These are phyloP conservation scores for Penicillium polonicum DNA, from an alignment of 2,329 filamentous ascomycete genomes.

Conservation along the genomic window DNA sequence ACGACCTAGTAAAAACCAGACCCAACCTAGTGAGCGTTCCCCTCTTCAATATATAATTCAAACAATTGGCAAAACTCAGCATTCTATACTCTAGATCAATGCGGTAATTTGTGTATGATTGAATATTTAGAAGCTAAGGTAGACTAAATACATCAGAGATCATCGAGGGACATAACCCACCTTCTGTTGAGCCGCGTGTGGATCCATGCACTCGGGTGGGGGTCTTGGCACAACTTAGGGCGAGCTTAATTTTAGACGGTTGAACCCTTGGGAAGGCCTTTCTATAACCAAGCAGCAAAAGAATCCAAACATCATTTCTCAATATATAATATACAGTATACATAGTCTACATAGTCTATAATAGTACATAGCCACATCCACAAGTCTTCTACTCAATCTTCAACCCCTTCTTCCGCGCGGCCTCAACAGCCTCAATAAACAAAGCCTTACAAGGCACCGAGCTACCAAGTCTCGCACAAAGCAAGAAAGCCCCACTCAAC, in stretches of 20 bases:
- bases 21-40: too few relatives aligned
- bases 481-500: constrained; percentile 87
- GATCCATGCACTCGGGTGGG: background rate
- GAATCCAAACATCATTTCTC: background rate
- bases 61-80: too few relatives aligned
- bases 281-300: background rate
- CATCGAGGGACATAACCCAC: background rate
- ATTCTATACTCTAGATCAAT: background rate
- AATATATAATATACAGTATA: constrained; percentile 1
- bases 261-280: too few relatives aligned
- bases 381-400: background rate
- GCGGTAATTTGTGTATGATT: background rate
- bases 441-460: constrained; percentile 76
- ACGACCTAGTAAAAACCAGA: too few relatives aligned
- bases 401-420: constrained; percentile 27
- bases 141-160: background rate
- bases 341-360: constrained; percentile 1
- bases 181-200: background rate
- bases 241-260: background rate
- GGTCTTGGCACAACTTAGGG: background rate
- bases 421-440: constrained; percentile 54
- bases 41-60: too few relatives aligned
- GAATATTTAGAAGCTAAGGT: background rate
- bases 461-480: constrained; percentile 84
- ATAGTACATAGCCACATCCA: constrained; percentile 2